Percentiles rank a stretch among this genome's conserved stretches.
phyloP scores from a whole-genome alignment of 306 rosid species.

The Echinosophora koreensis region DNA sequence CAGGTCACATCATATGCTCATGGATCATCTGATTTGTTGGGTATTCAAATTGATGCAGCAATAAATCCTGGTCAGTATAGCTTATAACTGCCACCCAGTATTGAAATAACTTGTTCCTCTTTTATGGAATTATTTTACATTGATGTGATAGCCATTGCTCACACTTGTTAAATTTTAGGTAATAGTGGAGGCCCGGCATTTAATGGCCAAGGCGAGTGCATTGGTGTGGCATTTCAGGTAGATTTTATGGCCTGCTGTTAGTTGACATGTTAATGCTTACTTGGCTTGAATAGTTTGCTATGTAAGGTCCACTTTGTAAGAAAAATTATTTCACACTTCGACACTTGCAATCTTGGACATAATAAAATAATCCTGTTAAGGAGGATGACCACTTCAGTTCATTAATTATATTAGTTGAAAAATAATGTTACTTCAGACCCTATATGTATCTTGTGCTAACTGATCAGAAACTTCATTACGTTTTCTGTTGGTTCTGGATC shows the following conservation, averaged over 20 bases:
- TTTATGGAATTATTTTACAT: constrained; percentile 12
- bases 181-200: constrained; percentile 99
- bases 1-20: constrained; percentile 98
- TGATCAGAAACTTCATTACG: constrained; percentile 9
- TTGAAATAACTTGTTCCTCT: constrained; percentile 13
- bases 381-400: constrained; percentile 18
- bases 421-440: constrained; percentile 30
- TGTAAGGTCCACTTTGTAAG: background rate
- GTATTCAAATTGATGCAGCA: constrained; percentile 99
- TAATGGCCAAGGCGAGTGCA: constrained; percentile 96
- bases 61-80: constrained; percentile 91
- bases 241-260: constrained; percentile 52
- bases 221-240: constrained; percentile 99
- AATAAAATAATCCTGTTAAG: constrained; percentile 22
- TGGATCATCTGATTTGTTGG: constrained; percentile 95
- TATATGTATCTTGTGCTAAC: constrained; percentile 36
- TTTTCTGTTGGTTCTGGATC: constrained; percentile 14
- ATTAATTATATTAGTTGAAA: constrained; percentile 21
- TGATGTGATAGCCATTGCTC: constrained; percentile 54
- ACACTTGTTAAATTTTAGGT: constrained; percentile 72
- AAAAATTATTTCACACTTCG: background rate
- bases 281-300: constrained; percentile 29
- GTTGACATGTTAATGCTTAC: constrained; percentile 31
- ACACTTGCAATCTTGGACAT: constrained; percentile 29
- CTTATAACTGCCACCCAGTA: constrained; percentile 14